These are phyloP conservation scores for Anthoceros angustus DNA, from an alignment of 225 moss, liverwort and hornwort species.

Conservation along the genomic window DNA sequence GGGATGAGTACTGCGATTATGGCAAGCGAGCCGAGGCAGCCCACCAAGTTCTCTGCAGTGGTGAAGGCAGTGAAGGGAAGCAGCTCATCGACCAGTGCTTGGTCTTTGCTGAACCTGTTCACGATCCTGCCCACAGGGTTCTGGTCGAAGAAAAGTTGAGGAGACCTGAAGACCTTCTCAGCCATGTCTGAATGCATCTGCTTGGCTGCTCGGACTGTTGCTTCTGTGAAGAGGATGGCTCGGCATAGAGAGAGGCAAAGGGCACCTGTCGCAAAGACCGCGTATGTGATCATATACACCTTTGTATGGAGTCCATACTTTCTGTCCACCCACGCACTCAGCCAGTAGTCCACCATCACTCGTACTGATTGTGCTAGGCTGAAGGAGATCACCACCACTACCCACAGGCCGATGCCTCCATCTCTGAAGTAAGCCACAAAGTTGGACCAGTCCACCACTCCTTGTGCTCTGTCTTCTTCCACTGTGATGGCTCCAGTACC, in stretches of 20 bases:
- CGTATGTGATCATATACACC: conserved; percentile 49
- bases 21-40: conserved; percentile 51
- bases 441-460: conserved; percentile 52
- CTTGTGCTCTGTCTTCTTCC: conserved; percentile 63
- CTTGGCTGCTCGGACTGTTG: conserved; percentile 49
- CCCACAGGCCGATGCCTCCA: conserved; percentile 32
- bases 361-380: conserved; percentile 59
- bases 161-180: conserved; percentile 63
- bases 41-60: conserved; percentile 53
- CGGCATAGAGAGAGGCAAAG: conserved; percentile 29
- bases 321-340: conserved; percentile 57
- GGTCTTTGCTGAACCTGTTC: conserved; percentile 94
- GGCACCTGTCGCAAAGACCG: conserved; percentile 30
- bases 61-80: conserved; percentile 52
- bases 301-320: conserved; percentile 35
- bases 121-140: conserved; percentile 88
- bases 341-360: conserved; percentile 80
- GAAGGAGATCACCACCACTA: conserved; percentile 23
- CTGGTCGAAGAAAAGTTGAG: conserved; percentile 85
- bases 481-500: conserved; percentile 41
- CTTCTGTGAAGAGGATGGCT: conserved; percentile 34
- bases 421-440: conserved; percentile 47
- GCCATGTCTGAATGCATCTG: conserved; percentile 69
- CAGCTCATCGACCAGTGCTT: conserved; percentile 66
- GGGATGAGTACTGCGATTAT: conserved; percentile 67